Base-by-base conservation (phyloP, 768 basidiomycete genomes). In the Lactarius sp. region DNA sequence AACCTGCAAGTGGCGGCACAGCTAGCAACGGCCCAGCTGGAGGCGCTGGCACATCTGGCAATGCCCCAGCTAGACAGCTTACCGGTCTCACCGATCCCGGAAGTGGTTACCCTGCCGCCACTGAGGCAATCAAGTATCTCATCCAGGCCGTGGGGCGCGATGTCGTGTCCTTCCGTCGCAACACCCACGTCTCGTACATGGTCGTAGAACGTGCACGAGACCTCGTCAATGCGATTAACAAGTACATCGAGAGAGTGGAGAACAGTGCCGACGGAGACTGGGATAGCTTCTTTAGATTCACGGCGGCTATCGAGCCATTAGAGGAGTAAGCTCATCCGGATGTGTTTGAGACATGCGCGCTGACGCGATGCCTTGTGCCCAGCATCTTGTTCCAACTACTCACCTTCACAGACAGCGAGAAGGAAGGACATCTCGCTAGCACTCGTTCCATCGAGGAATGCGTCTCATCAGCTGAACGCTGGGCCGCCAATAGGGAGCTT, bases 161-260 rank as follows among this genome's bases (percentile, higher is more conserved):
- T 52, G 66, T 67, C 31, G 52, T 55, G 27, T 41, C 62, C 4
- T 63, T 67, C 46, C 61, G 52, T 20, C 68, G 69, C 14, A 70
- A 70, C 57, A 64, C 69, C 0, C 68, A 66, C 6, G 51, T 63
- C 49, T 67, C 65, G 18, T 70, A 67, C 52, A 42, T 69, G 56
- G 49, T 67, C 31, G 60, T 65, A 31, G 59, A 61, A 39, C 57
- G 69, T 14, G 61, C 56, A 37, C 65, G 66, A 6, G 66, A 69
- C 20, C 61, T 70, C 14, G 34, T 66, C 41, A 53, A 59, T 7
- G 22, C 44, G 39, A 67, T 70, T 18, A 65, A 67, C 41, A 37
- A 31, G 47, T 61, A 59, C 51, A 68, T 70, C 41, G 27, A n/a
- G 18, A 39, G 47, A 14, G 69, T 69, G 22, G 58, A 69, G 36